Base-by-base conservation (phyloP, 208 protist genomes). In the Trypanosoma lewisi region DNA sequence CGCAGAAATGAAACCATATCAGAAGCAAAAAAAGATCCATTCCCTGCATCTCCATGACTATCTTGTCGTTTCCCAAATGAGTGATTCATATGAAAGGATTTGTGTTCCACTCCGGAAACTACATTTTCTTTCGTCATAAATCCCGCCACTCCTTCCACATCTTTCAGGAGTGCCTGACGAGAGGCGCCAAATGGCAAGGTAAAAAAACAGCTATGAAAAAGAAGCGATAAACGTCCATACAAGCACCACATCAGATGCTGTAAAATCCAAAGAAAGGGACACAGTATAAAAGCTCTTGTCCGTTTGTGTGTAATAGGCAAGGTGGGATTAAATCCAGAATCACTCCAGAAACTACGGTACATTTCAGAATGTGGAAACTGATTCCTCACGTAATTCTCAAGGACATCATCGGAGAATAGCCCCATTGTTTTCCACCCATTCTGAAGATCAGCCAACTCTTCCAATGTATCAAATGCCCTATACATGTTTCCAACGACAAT, bases 231-330 rank as follows among this genome's bases (percentile, higher is more conserved):
- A 21, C 83, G 77, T 3, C 77, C 77, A 36, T 86, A 75, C 70
- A 94, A 57, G 48, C 66, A 69, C 75, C 84, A 80, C 47, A 85
- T 75, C 16, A 78, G 60, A 41, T 77, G 75, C 67, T 85, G 75
- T 61, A 89, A 59, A 2, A 94, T 67, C 79, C 83, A 89, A 34
- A 76, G 69, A 65, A 89, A 89, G 52, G 65, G 78, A 68, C 87
- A 91, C 30, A 61, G 64, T 6, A 80, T 36, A 78, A 65, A 12
- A 71, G 9, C 7, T 3, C 28, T 19, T 11, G 54, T 42, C 23
- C 11, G 48, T 19, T 5, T 39, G 34, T 9, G 9, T 6, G 17
- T 8, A 66, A 42, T 53, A 27, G 50, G 50, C 21, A 41, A n/a
- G 12, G 52, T 67, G 1, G 42, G 58, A 55, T 83, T 68, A 53